phyloP scores from a whole-genome alignment of 2,329 filamentous ascomycete genomes.

The Aaosphaeria arxii region DNA sequence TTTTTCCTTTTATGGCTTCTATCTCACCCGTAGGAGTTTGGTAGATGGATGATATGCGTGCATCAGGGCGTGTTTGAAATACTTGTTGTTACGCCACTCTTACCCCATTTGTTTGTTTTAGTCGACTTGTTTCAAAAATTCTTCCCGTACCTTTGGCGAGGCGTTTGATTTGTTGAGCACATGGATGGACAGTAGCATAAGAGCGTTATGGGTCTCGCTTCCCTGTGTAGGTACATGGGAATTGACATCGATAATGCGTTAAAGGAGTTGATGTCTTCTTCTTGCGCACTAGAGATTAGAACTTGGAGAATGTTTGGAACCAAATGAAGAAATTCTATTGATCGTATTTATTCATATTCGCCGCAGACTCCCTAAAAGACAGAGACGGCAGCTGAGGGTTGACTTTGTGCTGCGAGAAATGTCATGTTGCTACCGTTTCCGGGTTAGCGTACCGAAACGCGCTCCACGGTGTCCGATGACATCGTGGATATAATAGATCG shows the following conservation, averaged over 20 bases:
- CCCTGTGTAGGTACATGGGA: too few species aligned
- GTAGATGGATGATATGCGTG: background rate
- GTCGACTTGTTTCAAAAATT: background rate
- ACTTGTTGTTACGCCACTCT: background rate
- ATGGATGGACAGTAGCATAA: too few species aligned
- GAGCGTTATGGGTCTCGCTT: too few species aligned
- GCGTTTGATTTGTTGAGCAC: background rate
- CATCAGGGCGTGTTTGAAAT: background rate
- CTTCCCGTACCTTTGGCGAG: constrained; percentile 1
- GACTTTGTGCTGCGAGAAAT: too few species aligned
- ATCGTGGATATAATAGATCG: background rate
- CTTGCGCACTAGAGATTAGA: too few species aligned
- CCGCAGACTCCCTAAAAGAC: too few species aligned
- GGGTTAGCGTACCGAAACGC: background rate
- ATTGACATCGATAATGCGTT: too few species aligned
- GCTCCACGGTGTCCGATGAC: background rate
- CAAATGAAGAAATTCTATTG: too few species aligned
- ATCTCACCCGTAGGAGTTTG: background rate
- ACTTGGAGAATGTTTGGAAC: too few species aligned
- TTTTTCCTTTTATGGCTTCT: background rate
- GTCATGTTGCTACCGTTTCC: background rate
- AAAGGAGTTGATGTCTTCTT: too few species aligned
- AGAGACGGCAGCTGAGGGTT: too few species aligned
- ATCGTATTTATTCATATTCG: too few species aligned
- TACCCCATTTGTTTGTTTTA: background rate